Evolutionary conservation across 257 asterid genomes (phyloP).

Genomic region (Misopates orontium): DNA sequence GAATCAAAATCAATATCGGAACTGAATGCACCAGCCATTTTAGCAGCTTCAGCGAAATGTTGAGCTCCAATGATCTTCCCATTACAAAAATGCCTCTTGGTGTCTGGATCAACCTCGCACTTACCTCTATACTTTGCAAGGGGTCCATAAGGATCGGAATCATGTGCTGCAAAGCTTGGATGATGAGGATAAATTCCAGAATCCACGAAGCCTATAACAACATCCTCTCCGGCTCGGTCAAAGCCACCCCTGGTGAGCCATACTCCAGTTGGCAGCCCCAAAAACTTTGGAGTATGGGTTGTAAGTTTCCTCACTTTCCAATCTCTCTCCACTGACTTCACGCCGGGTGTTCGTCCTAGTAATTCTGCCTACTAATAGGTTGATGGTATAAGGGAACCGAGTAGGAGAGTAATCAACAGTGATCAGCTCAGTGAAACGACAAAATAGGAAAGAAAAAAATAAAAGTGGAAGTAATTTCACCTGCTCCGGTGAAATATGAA

Average conservation of each 20-base stretch:
- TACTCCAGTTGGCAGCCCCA: slow-evolving; percentile 98
- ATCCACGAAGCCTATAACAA: slow-evolving; percentile 87
- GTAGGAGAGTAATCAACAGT: slow-evolving; percentile 8
- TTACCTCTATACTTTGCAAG: slow-evolving; percentile 82
- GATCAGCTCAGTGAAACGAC: slow-evolving; percentile 5
- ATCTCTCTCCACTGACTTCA: slow-evolving; percentile 82
- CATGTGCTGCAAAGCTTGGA: slow-evolving; percentile 76
- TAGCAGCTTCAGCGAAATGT: slow-evolving; percentile 98
- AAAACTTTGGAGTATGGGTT: slow-evolving; percentile 91
- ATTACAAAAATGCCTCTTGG: slow-evolving; percentile 79
- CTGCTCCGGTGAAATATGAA: slow-evolving; percentile 82
- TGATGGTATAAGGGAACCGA: slow-evolving; percentile 41
- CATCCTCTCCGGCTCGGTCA: slow-evolving; percentile 93
- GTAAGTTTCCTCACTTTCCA: slow-evolving; percentile 97
- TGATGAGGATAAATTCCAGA: slow-evolving; percentile 95
- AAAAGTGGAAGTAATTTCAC: slow-evolving; percentile 48
- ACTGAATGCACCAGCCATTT: slow-evolving; percentile 86
- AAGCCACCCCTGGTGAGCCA: slow-evolving; percentile 97
- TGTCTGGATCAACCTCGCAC: slow-evolving; percentile 74
- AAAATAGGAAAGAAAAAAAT: slow-evolving; percentile 1
- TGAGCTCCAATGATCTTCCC: slow-evolving; percentile 99
- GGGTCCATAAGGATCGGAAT: slow-evolving; percentile 85
- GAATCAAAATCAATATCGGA: slow-evolving; percentile 80
- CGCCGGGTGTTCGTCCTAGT: slow-evolving; percentile 76
- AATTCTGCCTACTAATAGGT: slow-evolving; percentile 76